These are phyloP conservation scores for Tephrocybe rancida DNA, from an alignment of 768 basidiomycete genomes.

Conservation along the genomic window DNA sequence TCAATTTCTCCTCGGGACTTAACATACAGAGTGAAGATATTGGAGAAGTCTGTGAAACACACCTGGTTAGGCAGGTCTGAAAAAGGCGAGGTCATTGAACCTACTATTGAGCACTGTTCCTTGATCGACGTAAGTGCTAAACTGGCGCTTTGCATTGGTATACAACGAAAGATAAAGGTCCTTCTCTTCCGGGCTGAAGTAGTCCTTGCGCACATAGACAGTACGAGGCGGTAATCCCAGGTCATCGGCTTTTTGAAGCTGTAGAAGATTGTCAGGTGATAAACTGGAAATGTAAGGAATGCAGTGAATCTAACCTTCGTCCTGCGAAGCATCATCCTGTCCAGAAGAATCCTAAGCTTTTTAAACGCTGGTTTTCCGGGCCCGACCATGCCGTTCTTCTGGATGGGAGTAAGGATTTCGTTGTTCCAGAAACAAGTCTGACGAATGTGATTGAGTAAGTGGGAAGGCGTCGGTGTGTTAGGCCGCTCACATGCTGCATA, in stretches of 20 bases:
- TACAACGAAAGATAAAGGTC: conserved; percentile 92
- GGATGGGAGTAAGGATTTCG: conserved; percentile 95
- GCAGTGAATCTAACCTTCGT: conserved; percentile 61
- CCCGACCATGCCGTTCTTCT: conserved; percentile 83
- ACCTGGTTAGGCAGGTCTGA: conserved; percentile 3
- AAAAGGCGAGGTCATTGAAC: conserved; percentile 28
- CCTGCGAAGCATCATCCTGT: conserved; percentile 93
- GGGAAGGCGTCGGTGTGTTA: background rate
- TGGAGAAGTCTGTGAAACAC: conserved; percentile 82
- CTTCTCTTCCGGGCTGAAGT: conserved; percentile 96
- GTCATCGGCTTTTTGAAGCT: conserved; percentile 96
- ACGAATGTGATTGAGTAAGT: conserved; percentile 7
- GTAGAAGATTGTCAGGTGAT: background rate
- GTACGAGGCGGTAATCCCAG: conserved; percentile 93
- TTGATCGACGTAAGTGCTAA: conserved; percentile 85
- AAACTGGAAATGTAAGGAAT: background rate
- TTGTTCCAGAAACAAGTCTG: conserved; percentile 97
- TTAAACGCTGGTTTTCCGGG: conserved; percentile 86
- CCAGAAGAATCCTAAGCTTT: conserved; percentile 86
- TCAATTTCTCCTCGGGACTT: background rate
- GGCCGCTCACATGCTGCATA: conserved; percentile 70
- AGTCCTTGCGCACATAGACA: conserved; percentile 85
- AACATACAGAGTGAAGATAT: conserved; percentile 79
- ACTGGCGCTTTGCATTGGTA: conserved; percentile 90
- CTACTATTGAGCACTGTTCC: conserved; percentile 92